Conservation (phyloP, 345 rosid genomes). For the Triadica sebifera region DNA sequence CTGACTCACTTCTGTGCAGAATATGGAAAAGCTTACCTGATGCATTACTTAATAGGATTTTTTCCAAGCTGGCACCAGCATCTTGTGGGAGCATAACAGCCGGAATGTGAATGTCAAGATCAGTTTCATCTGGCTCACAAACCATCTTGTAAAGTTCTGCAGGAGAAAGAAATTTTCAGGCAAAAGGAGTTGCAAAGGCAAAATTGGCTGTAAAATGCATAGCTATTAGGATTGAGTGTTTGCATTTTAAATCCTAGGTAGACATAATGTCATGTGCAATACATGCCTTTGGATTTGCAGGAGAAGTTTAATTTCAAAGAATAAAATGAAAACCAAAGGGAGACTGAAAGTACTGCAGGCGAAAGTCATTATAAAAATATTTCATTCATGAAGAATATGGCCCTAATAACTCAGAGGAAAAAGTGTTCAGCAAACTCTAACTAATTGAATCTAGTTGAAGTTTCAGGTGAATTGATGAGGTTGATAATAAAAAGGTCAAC, state of each 20-base stretch:
- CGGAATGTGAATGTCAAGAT: conserved; percentile 82
- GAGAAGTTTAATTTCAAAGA: too few species aligned
- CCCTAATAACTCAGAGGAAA: too few species aligned
- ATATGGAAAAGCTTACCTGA: conserved; percentile 46
- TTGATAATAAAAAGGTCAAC: background rate
- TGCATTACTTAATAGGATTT: conserved; percentile 55
- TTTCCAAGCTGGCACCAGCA: conserved; percentile 79
- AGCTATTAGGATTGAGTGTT: background rate
- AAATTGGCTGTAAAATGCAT: background rate
- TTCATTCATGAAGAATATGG: background rate
- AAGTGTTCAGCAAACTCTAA: too few species aligned
- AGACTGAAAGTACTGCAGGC: background rate
- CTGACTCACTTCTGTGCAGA: background rate
- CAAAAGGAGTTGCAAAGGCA: background rate
- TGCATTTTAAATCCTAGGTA: background rate
- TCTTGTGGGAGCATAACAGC: conserved; percentile 95
- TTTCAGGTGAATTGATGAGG: background rate
- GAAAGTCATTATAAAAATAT: background rate
- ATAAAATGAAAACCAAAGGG: background rate
- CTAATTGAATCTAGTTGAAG: too few species aligned
- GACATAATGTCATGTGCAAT: background rate
- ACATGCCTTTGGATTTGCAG: background rate
- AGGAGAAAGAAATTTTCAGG: background rate
- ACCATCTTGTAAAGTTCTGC: conserved; percentile 99
- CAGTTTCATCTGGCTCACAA: conserved; percentile 94